Evolutionary conservation across 106 monocot species (phyloP).

Genomic region (Dendrobium nobile): DNA sequence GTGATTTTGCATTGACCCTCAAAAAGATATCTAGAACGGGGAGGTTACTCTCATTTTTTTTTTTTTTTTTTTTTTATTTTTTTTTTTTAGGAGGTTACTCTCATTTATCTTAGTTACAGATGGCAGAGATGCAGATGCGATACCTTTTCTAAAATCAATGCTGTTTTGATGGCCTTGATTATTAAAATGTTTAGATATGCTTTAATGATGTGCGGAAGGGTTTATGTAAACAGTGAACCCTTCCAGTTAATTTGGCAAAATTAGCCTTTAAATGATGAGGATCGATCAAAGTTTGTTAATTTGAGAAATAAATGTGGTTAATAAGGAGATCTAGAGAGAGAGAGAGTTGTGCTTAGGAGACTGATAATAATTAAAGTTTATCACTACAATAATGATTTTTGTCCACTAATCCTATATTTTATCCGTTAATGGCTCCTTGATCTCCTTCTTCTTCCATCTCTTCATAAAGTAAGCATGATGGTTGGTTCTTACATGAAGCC

Average conservation of each 20-base stretch:
- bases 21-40: not conserved
- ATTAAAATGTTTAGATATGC: not conserved
- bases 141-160: not conserved
- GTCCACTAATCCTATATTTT: not conserved
- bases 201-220: not conserved
- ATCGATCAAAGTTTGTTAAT: not conserved
- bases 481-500: not conserved
- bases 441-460: not conserved
- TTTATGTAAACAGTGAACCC: not conserved
- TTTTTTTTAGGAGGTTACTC: too few species aligned
- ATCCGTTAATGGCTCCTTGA: not conserved
- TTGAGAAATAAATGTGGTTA: not conserved
- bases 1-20: not conserved
- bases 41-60: not conserved
- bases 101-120: not conserved
- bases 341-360: not conserved
- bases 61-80: too few species aligned
- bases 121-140: not conserved
- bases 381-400: not conserved
- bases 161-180: not conserved
- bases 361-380: not conserved
- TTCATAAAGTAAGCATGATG: not conserved
- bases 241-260: not conserved
- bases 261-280: not conserved
- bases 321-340: not conserved